A percentile compares a stretch with the other conserved stretches of the same genome.
Conservation (phyloP, 2,329 filamentous ascomycete genomes). For the Alternaria arbusti region DNA sequence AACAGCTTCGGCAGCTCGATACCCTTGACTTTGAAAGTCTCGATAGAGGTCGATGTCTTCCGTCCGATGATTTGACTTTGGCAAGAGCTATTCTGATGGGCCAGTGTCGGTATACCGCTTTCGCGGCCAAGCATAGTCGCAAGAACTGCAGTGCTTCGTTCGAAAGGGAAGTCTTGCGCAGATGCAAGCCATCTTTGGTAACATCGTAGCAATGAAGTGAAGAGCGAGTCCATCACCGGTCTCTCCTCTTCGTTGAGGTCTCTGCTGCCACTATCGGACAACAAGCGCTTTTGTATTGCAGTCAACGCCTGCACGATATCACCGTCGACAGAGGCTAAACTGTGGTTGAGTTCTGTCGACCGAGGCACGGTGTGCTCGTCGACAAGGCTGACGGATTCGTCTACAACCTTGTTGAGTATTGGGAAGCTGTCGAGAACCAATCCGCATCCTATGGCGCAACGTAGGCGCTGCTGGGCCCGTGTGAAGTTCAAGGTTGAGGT, state of each 20-base stretch:
- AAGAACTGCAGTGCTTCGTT: conserved; percentile 16
- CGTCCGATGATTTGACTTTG: neutral
- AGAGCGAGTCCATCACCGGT: neutral
- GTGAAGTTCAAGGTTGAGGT: neutral
- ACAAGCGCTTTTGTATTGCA: conserved; percentile 42
- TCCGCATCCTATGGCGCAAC: neutral
- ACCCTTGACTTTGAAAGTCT: conserved; percentile 10
- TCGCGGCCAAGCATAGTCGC: conserved; percentile 1
- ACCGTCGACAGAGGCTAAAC: conserved; percentile 43
- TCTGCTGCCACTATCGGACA: neutral
- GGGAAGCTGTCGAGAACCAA: neutral
- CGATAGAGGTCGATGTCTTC: neutral
- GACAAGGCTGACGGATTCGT: neutral
- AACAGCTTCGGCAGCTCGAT: conserved; percentile 52
- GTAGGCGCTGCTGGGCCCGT: conserved; percentile 1
- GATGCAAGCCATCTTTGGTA: neutral
- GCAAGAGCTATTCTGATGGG: neutral
- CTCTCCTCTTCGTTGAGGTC: neutral
- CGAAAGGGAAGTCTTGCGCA: conserved; percentile 24
- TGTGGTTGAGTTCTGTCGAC: conserved; percentile 13
- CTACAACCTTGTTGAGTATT: neutral
- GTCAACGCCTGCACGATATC: conserved; percentile 49
- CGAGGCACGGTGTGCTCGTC: neutral
- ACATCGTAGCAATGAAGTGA: neutral
- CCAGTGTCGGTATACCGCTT: neutral